phyloP scores from a whole-genome alignment of 1,139 yeast genomes.

The Casaregolazyma suthepensis region DNA sequence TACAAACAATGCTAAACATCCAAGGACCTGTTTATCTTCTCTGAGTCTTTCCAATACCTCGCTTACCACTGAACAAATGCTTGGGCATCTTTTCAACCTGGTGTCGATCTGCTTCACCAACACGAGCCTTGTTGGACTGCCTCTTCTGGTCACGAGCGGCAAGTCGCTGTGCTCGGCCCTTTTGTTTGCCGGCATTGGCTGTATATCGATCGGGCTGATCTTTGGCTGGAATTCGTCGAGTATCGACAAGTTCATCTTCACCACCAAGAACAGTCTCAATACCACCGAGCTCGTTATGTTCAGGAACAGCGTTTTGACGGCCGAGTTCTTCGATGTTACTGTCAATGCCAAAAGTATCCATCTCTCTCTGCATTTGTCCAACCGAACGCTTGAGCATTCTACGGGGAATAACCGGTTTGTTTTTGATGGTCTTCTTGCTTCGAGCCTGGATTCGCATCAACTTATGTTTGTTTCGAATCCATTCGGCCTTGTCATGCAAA shows the following conservation, averaged over 20 bases:
- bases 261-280: conserved; percentile 67
- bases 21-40: conserved; percentile 39
- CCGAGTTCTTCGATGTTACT: conserved; percentile 35
- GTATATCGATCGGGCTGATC: conserved; percentile 75
- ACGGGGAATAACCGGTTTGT: conserved; percentile 90
- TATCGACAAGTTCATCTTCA: conserved; percentile 27
- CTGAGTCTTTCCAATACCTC: conserved; percentile 79
- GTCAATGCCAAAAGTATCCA: conserved; percentile 87
- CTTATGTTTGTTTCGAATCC: conserved; percentile 96
- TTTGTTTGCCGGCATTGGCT: conserved; percentile 65
- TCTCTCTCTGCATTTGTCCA: conserved; percentile 77
- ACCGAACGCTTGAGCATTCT: conserved; percentile 74
- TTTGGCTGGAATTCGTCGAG: conserved; percentile 39
- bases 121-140: conserved; percentile 86
- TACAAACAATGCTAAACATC: not conserved
- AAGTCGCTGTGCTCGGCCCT: conserved; percentile 79
- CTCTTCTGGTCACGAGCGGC: conserved; percentile 88
- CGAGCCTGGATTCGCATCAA: conserved; percentile 86
- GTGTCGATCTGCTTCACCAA: conserved; percentile 95
- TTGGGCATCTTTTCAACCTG: conserved; percentile 79
- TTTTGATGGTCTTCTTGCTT: conserved; percentile 79
- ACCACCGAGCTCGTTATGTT: conserved; percentile 50
- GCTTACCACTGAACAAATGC: conserved; percentile 93
- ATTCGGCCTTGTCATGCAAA: conserved; percentile 76
- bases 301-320: conserved; percentile 35